These are phyloP conservation scores for Naganishia liquefaciens DNA, from an alignment of 1,284 basidiomycete species.

Conservation along the genomic window DNA sequence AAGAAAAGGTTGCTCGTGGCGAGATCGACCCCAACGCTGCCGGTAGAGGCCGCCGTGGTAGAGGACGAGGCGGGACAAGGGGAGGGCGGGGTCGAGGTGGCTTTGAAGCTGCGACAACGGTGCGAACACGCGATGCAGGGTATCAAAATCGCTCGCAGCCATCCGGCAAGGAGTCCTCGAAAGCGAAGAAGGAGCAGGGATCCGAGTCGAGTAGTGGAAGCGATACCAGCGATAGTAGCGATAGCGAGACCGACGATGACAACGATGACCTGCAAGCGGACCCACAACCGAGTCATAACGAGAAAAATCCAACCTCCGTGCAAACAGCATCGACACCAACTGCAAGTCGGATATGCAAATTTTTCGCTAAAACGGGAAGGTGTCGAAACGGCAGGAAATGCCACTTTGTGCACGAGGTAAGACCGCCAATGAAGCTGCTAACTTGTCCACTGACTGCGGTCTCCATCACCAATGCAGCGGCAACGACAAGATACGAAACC, in stretches of 20 bases:
- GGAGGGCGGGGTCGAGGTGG: constrained; percentile 48
- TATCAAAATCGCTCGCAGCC: constrained; percentile 8
- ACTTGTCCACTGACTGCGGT: not conserved
- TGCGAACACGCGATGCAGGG: constrained; percentile 23
- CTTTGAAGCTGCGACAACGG: not conserved
- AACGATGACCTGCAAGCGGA: not conserved
- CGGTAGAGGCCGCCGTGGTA: constrained; percentile 41
- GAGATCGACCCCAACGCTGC: constrained; percentile 60
- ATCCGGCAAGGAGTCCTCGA: constrained; percentile 12
- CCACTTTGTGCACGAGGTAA: constrained; percentile 42
- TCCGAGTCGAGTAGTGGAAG: constrained; percentile 5
- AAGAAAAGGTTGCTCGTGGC: constrained; percentile 75
- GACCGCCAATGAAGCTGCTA: constrained; percentile 6
- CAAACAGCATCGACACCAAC: not conserved
- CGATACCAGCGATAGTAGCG: not conserved
- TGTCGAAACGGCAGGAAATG: constrained; percentile 47
- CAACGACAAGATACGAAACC: not conserved
- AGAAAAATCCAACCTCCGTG: not conserved
- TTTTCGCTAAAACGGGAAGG: constrained; percentile 44
- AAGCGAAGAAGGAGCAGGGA: constrained; percentile 14
- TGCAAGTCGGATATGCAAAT: constrained; percentile 39
- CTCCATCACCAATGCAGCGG: not conserved
- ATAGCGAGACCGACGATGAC: constrained; percentile 13
- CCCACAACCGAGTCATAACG: not conserved
- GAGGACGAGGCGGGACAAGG: constrained; percentile 37